phyloP scores from a whole-genome alignment of 352 stramenopile genomes.

The Globisporangium radiosum region DNA sequence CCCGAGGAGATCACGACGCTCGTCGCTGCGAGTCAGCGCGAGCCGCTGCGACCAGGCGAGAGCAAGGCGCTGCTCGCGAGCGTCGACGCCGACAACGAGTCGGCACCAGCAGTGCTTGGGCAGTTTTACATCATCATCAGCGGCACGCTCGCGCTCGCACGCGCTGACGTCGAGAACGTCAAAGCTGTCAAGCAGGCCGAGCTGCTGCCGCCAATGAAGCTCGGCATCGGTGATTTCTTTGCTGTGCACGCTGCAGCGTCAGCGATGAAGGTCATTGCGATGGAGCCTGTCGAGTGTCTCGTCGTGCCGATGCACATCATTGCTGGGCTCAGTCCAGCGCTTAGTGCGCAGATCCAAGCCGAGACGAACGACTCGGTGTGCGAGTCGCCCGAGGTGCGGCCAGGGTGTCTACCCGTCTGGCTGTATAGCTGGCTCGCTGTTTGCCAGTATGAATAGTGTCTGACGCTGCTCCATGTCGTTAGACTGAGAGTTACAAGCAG shows the following conservation, averaged over 20 bases:
- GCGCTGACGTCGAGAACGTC: slow-evolving; percentile 25
- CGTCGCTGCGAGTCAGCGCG: slow-evolving; percentile 32
- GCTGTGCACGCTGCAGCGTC: slow-evolving; percentile 23
- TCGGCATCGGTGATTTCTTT: slow-evolving; percentile 72
- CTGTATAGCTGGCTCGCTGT: background rate
- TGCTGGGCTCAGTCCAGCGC: slow-evolving; percentile 19
- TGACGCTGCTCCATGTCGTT: too few relatives aligned
- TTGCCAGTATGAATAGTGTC: background rate
- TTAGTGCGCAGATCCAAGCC: slow-evolving; percentile 27
- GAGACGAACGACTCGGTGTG: slow-evolving; percentile 29
- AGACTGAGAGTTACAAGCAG: slow-evolving; percentile 71
- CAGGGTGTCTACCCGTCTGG: too few relatives aligned
- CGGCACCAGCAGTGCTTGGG: slow-evolving; percentile 14
- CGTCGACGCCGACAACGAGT: background rate
- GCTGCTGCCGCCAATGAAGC: slow-evolving; percentile 44
- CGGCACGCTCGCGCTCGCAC: slow-evolving; percentile 38
- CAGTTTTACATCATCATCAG: slow-evolving; percentile 65
- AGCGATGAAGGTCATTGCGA: slow-evolving; percentile 56
- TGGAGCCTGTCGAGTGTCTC: slow-evolving; percentile 61
- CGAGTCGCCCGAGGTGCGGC: slow-evolving; percentile 34
- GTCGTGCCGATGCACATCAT: slow-evolving; percentile 43
- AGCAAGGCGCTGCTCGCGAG: slow-evolving; percentile 26
- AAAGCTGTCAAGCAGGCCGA: slow-evolving; percentile 41
- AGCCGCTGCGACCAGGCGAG: slow-evolving; percentile 45
- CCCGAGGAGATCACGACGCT: slow-evolving; percentile 46